Conservation (phyloP, 1,284 basidiomycete genomes). For the Trichosporon sp. region DNA sequence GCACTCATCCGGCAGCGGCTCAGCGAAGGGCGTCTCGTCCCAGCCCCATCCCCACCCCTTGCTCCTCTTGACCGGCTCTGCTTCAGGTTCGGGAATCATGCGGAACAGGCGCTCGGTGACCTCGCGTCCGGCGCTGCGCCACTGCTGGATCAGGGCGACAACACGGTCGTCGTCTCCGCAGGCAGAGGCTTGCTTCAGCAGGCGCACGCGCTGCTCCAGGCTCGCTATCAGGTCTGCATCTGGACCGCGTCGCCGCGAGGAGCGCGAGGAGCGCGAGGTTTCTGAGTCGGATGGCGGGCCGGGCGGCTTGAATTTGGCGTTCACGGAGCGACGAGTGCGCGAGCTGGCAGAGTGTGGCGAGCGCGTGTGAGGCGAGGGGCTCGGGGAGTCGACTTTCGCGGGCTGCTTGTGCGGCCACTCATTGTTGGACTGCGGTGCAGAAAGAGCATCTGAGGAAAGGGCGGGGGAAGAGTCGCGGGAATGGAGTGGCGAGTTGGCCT, state of each 20-base stretch:
- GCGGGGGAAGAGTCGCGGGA: background rate
- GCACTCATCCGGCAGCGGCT: constrained; percentile 18
- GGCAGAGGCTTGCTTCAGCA: constrained; percentile 24
- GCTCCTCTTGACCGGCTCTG: background rate
- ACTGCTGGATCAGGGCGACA: constrained; percentile 26
- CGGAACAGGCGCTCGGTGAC: constrained; percentile 40
- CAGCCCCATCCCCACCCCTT: background rate
- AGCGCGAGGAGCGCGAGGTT: background rate
- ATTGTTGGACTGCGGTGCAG: background rate
- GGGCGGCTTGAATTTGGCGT: background rate
- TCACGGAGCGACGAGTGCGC: background rate
- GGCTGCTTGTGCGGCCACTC: background rate
- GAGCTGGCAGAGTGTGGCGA: background rate
- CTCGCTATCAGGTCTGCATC: constrained; percentile 12
- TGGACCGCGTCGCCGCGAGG: background rate
- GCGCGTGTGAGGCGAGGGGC: background rate
- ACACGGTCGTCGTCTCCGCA: constrained; percentile 34
- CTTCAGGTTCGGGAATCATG: constrained; percentile 25
- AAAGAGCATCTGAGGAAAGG: background rate
- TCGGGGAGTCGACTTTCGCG: background rate
- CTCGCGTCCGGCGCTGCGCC: constrained; percentile 42
- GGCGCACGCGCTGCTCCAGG: constrained; percentile 31
- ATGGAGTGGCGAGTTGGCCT: background rate
- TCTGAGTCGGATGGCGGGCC: background rate
- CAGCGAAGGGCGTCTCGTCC: background rate